phyloP scores from a whole-genome alignment of 2,329 filamentous ascomycete genomes.

The Mycosphaerella sp. region DNA sequence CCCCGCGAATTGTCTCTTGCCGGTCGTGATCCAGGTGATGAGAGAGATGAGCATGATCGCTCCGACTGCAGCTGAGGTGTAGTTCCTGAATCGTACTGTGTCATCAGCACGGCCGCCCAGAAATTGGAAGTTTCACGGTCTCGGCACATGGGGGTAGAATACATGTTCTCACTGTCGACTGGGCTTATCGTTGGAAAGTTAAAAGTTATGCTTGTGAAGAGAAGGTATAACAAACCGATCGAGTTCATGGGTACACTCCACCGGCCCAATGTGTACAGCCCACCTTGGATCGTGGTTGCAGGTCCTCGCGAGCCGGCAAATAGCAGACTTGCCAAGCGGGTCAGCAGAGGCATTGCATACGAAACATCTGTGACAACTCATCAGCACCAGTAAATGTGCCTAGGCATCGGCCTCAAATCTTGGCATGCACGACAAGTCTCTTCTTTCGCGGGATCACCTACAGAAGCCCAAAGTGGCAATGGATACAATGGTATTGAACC shows the following conservation, averaged over 20 bases:
- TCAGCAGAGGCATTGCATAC: constrained; percentile 51
- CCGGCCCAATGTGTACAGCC: constrained; percentile 43
- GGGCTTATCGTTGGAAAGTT: constrained; percentile 50
- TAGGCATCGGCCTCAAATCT: not conserved
- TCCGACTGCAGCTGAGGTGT: constrained; percentile 52
- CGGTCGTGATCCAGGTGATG: constrained; percentile 49
- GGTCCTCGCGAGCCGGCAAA: constrained; percentile 43
- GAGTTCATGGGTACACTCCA: constrained; percentile 44
- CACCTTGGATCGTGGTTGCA: constrained; percentile 20
- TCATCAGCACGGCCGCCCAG: not conserved
- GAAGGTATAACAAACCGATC: constrained; percentile 47
- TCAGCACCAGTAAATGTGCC: not conserved
- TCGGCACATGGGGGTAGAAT: not conserved
- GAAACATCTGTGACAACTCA: constrained; percentile 40
- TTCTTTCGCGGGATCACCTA: not conserved
- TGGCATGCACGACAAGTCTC: not conserved
- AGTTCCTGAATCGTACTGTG: constrained; percentile 36
- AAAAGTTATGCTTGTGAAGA: constrained; percentile 52
- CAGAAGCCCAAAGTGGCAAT: constrained; percentile 54
- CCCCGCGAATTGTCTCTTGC: constrained; percentile 46
- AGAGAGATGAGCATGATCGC: constrained; percentile 48
- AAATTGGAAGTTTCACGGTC: too few species aligned
- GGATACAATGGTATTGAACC: constrained; percentile 49
- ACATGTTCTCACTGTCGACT: constrained; percentile 49
- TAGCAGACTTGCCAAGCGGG: constrained; percentile 37